Evolutionary conservation across 352 stramenopile genomes (phyloP).

Genomic region (Phytopythium boreale): DNA sequence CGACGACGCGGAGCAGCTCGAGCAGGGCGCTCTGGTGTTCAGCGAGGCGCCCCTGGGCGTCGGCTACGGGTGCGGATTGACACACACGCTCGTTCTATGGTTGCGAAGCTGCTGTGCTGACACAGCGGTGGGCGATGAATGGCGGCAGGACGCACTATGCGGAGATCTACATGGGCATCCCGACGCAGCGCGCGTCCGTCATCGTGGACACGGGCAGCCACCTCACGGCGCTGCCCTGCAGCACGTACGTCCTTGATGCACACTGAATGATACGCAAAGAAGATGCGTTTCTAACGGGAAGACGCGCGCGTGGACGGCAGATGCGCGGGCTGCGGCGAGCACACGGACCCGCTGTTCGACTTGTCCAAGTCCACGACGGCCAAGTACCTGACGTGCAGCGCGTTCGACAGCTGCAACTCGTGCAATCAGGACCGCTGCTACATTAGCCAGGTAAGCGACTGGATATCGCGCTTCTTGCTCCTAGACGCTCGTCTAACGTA

Average conservation of each 20-base stretch:
- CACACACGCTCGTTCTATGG: not conserved
- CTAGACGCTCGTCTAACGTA: not conserved
- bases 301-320: conserved; percentile 11
- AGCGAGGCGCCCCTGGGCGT: conserved; percentile 68
- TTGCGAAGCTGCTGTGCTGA: too few species aligned
- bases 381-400: conserved; percentile 58
- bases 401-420: conserved; percentile 44
- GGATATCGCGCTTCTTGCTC: not conserved
- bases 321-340: conserved; percentile 59
- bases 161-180: conserved; percentile 78
- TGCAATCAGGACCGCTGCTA: conserved; percentile 67
- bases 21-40: conserved; percentile 31
- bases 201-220: conserved; percentile 85
- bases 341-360: conserved; percentile 77
- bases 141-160: conserved; percentile 79
- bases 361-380: conserved; percentile 74
- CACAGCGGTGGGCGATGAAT: not conserved
- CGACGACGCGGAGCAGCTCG: conserved; percentile 9
- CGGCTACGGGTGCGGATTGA: conserved; percentile 45
- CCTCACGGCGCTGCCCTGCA: conserved; percentile 76
- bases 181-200: conserved; percentile 76
- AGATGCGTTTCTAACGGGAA: not conserved
- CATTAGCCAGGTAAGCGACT: conserved; percentile 54
- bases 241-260: conserved; percentile 17
- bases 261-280: too few species aligned